Evolutionary conservation across 2,329 filamentous ascomycete species (phyloP).

Genomic region (Fonsecaea monophora): DNA sequence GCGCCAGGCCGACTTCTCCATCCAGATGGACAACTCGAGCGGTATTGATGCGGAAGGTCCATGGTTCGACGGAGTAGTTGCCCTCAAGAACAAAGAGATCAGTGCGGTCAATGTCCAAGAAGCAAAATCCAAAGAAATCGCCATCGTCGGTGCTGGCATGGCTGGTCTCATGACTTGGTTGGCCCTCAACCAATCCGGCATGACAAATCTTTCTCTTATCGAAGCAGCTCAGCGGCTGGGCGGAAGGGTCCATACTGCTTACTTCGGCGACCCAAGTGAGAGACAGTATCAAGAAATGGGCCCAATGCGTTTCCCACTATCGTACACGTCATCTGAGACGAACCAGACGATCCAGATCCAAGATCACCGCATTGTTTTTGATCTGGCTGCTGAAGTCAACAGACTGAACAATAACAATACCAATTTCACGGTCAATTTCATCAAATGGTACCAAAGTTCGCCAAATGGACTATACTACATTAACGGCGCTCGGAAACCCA

Average conservation of each 20-base stretch:
- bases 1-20: conserved; percentile 28
- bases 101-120: conserved; percentile 41
- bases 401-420: conserved; percentile 47
- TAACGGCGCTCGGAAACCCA: conserved; percentile 56
- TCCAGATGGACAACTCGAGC: conserved; percentile 42
- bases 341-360: conserved; percentile 53
- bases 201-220: conserved; percentile 55
- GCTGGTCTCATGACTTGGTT: conserved; percentile 69
- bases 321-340: conserved; percentile 49
- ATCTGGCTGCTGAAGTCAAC: conserved; percentile 52
- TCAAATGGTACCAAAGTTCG: conserved; percentile 51
- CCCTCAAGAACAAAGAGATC: conserved; percentile 45
- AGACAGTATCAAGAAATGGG: conserved; percentile 54
- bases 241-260: conserved; percentile 54
- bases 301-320: conserved; percentile 54
- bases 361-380: conserved; percentile 54
- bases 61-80: conserved; percentile 52
- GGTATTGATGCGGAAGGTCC: conserved; percentile 48
- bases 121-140: conserved; percentile 58
- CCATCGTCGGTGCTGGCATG: conserved; percentile 79
- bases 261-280: conserved; percentile 50
- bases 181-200: conserved; percentile 53
- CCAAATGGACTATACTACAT: conserved; percentile 62
- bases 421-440: conserved; percentile 51
- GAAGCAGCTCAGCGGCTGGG: conserved; percentile 53